phyloP scores from a whole-genome alignment of 495 filamentous ascomycete genomes.

The Viridothelium virens region DNA sequence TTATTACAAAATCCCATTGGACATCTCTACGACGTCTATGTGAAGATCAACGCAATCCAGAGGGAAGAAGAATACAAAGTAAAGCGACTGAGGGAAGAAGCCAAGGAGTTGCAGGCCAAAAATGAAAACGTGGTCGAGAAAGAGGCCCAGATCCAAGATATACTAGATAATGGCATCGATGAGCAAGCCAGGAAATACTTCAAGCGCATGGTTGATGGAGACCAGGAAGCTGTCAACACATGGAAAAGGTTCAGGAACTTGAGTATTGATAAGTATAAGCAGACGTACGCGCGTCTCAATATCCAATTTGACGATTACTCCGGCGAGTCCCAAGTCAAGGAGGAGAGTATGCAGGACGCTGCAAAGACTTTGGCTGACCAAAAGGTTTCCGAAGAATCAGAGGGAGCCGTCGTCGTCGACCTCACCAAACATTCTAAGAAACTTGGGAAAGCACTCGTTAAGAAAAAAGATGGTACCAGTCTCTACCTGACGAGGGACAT shows the following conservation, averaged over 20 bases:
- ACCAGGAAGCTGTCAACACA: constrained; percentile 63
- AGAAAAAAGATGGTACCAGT: constrained; percentile 60
- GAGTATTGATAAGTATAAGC: constrained; percentile 76
- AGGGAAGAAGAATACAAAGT: constrained; percentile 42
- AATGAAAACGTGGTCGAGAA: constrained; percentile 43
- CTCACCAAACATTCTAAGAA: constrained; percentile 69
- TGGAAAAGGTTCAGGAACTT: constrained; percentile 88
- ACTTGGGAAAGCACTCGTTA: constrained; percentile 60
- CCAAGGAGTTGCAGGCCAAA: constrained; percentile 47
- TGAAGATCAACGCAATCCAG: constrained; percentile 48
- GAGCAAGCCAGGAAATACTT: constrained; percentile 72
- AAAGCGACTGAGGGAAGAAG: constrained; percentile 48
- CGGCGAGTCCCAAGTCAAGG: constrained; percentile 84
- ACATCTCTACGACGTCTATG: constrained; percentile 64
- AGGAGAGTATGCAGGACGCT: constrained; percentile 67
- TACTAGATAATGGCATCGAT: constrained; percentile 52
- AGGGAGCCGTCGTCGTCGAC: constrained; percentile 85
- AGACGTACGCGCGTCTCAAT: constrained; percentile 76
- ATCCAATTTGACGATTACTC: constrained; percentile 92
- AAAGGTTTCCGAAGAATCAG: constrained; percentile 68
- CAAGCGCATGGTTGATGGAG: constrained; percentile 80
- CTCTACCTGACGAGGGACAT: constrained; percentile 69
- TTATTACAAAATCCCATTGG: constrained; percentile 56
- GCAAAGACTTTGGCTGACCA: constrained; percentile 60
- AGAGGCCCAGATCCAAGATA: constrained; percentile 29